Conservation (phyloP, 192 early-diverging fungal species). For the Linnemannia exigua region DNA sequence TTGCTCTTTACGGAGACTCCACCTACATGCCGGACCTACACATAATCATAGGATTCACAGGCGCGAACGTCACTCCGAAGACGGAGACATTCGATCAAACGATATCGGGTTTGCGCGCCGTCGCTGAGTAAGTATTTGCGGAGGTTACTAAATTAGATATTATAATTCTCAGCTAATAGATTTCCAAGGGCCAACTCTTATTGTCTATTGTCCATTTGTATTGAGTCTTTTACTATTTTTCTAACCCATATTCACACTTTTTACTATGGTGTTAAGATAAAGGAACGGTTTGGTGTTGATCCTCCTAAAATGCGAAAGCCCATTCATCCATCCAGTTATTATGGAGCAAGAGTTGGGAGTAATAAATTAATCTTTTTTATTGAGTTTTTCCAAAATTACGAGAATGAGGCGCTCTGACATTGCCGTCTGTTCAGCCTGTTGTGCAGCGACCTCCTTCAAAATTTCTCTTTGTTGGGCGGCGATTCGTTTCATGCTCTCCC, state of each 20-base stretch:
- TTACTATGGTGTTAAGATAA: constrained; percentile 10
- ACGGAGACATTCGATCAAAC: background rate
- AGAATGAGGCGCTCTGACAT: no score
- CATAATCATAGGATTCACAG: background rate
- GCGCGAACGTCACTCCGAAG: background rate
- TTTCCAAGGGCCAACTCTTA: constrained; percentile 2
- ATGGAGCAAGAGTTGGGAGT: background rate
- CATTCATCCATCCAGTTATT: background rate
- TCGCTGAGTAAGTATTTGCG: background rate
- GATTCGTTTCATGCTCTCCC: constrained; percentile 1
- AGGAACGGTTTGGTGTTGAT: background rate
- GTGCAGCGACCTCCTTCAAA: background rate
- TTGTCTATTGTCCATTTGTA: background rate
- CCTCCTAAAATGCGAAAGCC: background rate
- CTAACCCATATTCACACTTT: constrained; percentile 13
- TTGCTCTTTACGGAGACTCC: no score
- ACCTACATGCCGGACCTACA: no score
- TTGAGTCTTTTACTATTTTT: constrained; percentile 10
- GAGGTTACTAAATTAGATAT: background rate
- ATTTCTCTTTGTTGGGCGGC: background rate
- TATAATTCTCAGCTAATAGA: background rate
- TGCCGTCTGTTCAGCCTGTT: no score
- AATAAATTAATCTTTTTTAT: background rate
- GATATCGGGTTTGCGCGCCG: background rate
- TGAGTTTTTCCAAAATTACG: no score